Evolutionary conservation across 306 rosid genomes (phyloP).

Genomic region (Fragaria iinumae): DNA sequence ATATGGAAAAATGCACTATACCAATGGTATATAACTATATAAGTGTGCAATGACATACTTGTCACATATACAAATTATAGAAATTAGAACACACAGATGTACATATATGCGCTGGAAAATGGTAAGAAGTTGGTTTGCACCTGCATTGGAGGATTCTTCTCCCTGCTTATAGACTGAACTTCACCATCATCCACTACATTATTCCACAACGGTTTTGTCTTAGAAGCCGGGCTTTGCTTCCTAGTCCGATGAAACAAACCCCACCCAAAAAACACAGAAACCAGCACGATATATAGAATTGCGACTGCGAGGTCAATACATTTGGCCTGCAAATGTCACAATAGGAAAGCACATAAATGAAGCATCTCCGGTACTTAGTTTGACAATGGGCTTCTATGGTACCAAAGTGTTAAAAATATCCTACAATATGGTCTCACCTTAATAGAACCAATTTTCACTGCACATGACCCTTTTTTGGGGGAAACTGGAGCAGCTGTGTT

Average conservation of each 20-base stretch:
- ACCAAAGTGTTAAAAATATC: neutral
- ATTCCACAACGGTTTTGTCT: conserved; percentile 52
- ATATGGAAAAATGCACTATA: neutral
- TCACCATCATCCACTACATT: conserved; percentile 46
- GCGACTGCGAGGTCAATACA: conserved; percentile 71
- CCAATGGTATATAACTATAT: neutral
- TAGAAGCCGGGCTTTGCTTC: conserved; percentile 49
- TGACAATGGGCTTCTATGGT: neutral
- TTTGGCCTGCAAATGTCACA: conserved; percentile 63
- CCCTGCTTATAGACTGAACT: conserved; percentile 49
- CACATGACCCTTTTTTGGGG: conserved; percentile 56
- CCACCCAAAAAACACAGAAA: conserved; percentile 79
- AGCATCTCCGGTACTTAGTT: conserved; percentile 7
- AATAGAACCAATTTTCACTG: conserved; percentile 69
- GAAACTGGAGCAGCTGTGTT: conserved; percentile 53
- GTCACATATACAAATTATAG: neutral
- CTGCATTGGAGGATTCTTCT: conserved; percentile 82
- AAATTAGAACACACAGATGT: neutral
- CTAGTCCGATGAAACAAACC: conserved; percentile 55
- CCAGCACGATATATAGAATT: conserved; percentile 60
- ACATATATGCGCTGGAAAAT: neutral
- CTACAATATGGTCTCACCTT: conserved; percentile 50
- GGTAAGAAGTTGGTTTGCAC: conserved; percentile 40
- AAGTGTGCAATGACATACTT: neutral
- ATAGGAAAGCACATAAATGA: conserved; percentile 32